phyloP scores from a whole-genome alignment of 2,329 filamentous ascomycete species.

The Colletotrichum chlorophyti region DNA sequence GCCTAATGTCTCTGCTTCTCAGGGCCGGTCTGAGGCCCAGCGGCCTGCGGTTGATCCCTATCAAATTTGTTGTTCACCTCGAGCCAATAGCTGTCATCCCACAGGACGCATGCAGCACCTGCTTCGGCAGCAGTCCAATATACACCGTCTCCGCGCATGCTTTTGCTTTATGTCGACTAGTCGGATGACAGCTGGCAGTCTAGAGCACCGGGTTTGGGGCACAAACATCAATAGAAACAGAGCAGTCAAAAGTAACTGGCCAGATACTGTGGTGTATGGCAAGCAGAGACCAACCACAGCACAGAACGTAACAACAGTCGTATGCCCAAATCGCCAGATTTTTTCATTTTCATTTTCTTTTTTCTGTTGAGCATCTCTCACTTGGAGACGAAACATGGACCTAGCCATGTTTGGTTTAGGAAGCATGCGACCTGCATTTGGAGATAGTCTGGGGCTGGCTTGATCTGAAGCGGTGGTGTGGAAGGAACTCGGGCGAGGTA shows the following conservation, averaged over 20 bases:
- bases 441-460: slow-evolving; percentile 20
- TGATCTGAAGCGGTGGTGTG: slow-evolving; percentile 4
- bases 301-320: no score
- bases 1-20: slow-evolving; percentile 23
- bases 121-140: background rate
- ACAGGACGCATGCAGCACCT: background rate
- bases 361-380: slow-evolving; percentile 26
- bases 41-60: slow-evolving; percentile 15
- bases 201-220: slow-evolving; percentile 17
- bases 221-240: background rate
- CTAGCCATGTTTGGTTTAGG: slow-evolving; percentile 19
- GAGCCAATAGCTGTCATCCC: slow-evolving; percentile 6
- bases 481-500: background rate
- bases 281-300: slow-evolving; percentile 9
- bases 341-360: slow-evolving; percentile 15
- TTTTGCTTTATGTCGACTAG: background rate
- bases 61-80: background rate
- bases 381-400: slow-evolving; percentile 21
- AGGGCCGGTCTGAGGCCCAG: slow-evolving; percentile 13
- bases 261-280: background rate
- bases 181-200: background rate
- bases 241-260: background rate
- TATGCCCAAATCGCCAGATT: no score
- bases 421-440: slow-evolving; percentile 19
- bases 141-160: background rate